Conservation (phyloP, 106 monocot genomes). For the Xerophyta viscosa region DNA sequence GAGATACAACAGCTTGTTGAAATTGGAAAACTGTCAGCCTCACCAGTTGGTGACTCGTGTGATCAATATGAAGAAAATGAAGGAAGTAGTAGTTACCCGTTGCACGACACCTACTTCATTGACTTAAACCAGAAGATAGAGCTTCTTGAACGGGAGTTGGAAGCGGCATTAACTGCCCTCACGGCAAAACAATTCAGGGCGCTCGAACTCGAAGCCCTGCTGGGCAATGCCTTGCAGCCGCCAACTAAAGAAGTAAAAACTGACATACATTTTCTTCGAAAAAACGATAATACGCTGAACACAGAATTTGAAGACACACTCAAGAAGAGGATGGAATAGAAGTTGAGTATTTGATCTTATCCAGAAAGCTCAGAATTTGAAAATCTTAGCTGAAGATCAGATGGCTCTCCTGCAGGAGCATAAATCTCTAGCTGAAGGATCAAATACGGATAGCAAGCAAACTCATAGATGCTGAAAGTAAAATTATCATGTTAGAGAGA, state of each 20-base stretch:
- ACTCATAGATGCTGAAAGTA: slow-evolving; percentile 21
- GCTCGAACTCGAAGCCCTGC: slow-evolving; percentile 22
- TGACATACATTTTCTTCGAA: background rate
- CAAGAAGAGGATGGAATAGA: slow-evolving; percentile 41
- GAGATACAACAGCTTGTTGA: slow-evolving; percentile 38
- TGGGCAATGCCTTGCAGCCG: background rate
- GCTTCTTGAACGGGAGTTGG: slow-evolving; percentile 17
- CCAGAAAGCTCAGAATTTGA: slow-evolving; percentile 22
- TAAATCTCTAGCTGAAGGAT: slow-evolving; percentile 24
- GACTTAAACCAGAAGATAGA: slow-evolving; percentile 19
- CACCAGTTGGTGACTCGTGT: slow-evolving; percentile 2
- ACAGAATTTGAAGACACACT: slow-evolving; percentile 36
- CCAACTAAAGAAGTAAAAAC: slow-evolving; percentile 2
- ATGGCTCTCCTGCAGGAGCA: slow-evolving; percentile 37
- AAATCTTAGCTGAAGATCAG: slow-evolving; percentile 22
- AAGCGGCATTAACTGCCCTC: slow-evolving; percentile 12
- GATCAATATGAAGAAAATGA: slow-evolving; percentile 26
- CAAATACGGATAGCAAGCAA: slow-evolving; percentile 19
- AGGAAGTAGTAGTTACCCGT: slow-evolving; percentile 7
- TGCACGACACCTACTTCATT: slow-evolving; percentile 14
- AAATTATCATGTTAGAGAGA: slow-evolving; percentile 17
- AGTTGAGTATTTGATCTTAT: slow-evolving; percentile 32
- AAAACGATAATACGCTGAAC: slow-evolving; percentile 13
- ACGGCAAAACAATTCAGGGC: slow-evolving; percentile 25
- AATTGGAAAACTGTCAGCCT: slow-evolving; percentile 11